Conservation (phyloP, 2,329 filamentous ascomycete species). For the Fusarium circinatum region DNA sequence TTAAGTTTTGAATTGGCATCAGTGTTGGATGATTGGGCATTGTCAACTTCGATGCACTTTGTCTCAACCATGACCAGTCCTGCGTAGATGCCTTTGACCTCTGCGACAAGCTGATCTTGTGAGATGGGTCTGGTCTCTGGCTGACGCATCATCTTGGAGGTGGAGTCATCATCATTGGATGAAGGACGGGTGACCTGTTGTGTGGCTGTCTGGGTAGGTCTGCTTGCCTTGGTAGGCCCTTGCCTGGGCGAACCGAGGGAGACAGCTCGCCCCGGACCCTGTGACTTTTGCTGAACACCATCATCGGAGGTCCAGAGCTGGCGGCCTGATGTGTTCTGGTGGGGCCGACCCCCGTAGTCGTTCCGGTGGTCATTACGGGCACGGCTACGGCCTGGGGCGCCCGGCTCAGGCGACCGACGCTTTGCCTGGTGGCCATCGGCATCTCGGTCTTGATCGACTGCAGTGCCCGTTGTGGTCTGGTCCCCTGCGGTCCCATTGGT, state of each 20-base stretch:
- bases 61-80: slow-evolving; percentile 87
- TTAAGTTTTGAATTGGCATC: slow-evolving; percentile 58
- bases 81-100: slow-evolving; percentile 86
- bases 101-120: slow-evolving; percentile 80
- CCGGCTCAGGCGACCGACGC: slow-evolving; percentile 42
- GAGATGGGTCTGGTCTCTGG: slow-evolving; percentile 61
- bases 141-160: slow-evolving; percentile 27
- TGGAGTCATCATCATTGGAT: slow-evolving; percentile 11
- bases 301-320: slow-evolving; percentile 47
- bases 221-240: slow-evolving; percentile 6
- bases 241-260: slow-evolving; percentile 5
- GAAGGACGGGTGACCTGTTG: background rate
- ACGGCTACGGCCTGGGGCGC: slow-evolving; percentile 14
- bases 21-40: slow-evolving; percentile 62
- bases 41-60: slow-evolving; percentile 87
- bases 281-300: slow-evolving; percentile 21
- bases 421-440: slow-evolving; percentile 37
- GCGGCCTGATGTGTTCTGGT: slow-evolving; percentile 36
- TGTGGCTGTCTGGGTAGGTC: slow-evolving; percentile 2
- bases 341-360: slow-evolving; percentile 35
- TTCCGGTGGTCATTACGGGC: slow-evolving; percentile 24
- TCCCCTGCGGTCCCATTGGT: background rate
- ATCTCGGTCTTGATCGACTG: slow-evolving; percentile 5
- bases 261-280: slow-evolving; percentile 7
- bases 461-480: background rate